Conservation (phyloP, 257 asterid genomes). For the Agastache rugosa region DNA sequence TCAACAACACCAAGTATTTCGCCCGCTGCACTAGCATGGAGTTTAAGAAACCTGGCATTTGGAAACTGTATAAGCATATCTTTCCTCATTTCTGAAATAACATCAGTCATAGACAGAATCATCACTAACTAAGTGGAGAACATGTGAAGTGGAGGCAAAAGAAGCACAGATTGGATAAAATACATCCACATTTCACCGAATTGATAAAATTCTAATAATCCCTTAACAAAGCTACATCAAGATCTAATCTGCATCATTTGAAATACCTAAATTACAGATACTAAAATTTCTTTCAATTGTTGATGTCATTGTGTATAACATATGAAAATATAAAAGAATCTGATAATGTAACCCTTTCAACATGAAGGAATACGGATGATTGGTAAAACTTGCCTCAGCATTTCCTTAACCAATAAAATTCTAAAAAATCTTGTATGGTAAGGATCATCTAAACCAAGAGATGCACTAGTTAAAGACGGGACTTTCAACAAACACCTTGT, state of each 20-base stretch:
- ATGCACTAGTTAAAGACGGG: background rate
- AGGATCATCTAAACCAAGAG: background rate
- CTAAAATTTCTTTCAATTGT: no score
- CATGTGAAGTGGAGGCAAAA: background rate
- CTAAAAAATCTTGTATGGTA: no score
- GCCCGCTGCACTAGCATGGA: background rate
- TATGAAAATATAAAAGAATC: no score
- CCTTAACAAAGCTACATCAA: no score
- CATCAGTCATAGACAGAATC: no score
- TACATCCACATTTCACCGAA: background rate
- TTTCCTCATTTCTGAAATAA: background rate
- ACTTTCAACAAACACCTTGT: background rate
- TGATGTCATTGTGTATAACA: no score
- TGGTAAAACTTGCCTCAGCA: background rate
- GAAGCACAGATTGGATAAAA: no score
- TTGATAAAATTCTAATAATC: no score
- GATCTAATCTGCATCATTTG: no score
- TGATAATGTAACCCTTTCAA: background rate
- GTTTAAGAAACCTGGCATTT: background rate
- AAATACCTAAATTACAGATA: no score
- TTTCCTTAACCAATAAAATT: background rate
- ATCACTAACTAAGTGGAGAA: no score
- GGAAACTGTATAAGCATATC: background rate
- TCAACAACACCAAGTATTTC: background rate
- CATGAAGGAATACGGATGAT: constrained; percentile 1